Base-by-base conservation (phyloP, 495 filamentous ascomycete genomes). In the Penicillium herquei region DNA sequence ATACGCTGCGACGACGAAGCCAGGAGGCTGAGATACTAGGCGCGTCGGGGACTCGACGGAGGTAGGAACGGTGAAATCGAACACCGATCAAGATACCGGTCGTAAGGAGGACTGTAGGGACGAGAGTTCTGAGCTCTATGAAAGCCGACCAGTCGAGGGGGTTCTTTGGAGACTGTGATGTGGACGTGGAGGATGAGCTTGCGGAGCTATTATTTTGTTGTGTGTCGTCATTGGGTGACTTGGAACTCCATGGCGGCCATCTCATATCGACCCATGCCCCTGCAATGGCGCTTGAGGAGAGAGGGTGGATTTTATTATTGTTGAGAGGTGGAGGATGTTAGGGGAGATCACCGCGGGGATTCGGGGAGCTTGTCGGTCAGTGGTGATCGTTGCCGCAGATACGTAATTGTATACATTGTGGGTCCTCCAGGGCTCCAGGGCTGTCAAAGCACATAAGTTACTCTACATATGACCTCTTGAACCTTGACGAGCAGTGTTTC, bases 11-110 rank as follows among this genome's bases (percentile, higher is more conserved):
- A 49, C 73, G 81, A 16, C 89, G 85, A 63, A 90, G 89, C 49
- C 71, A 79, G 8, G 67, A 74, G 2, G 88, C 83, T 51, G 81
- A 80, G 63, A 98, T 92, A 59, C 88, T 76, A 6, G 77, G 71
- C 17, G 88, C 84, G 49, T 80, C 84, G 49, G 89, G 90, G 51
- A 98, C 84, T 33, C 94, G 90, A 39, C 89, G 88, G 8, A 98
- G 77, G 67, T 89, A 95, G 16, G 79, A 59, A 39, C 68, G 68
- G 49, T 73, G 75, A 48, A 93, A 62, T 48, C 79, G 77, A 30
- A 86, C 64, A 18, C 79, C 71, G 14, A 80, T 65, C 11, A 96
- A 67, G 10, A 84, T 83, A 6, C 83, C 78, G 21, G 80, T 78
- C 9, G 89, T 90, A 12, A 92, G 81, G n/a, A 91, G 73, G 14